Evolutionary conservation across 306 rosid genomes (phyloP), one percentile per base, ranked within the genome.

Genomic region (Herpetospermum pedunculosum): DNA sequence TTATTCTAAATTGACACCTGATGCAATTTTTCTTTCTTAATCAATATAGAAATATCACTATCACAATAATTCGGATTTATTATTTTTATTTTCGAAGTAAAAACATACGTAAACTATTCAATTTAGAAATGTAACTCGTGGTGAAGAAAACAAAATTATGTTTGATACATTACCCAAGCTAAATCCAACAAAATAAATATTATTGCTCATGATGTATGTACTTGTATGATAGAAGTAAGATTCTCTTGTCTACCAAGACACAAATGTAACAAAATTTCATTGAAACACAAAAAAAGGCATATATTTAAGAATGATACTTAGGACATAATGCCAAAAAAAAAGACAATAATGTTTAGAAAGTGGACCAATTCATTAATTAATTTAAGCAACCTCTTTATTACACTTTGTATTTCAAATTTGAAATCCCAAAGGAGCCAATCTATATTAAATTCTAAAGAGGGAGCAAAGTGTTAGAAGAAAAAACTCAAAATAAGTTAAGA

Each of bases 361-460:
- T 68, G 73, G 73, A 41, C 73, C 73, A 43, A 38, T 25, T 68
- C 54, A 38, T 65, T 68, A 68, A 68, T 68, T 68, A 68, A 68
- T 15, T 41, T 3, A 68, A 26, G 38, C 13, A 28, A 29, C 5
- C 13, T 41, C 3, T 23, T 68, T 25, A 18, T 64, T 43, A 25
- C 7, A 43, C 34, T 5, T 68, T 43, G 37, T 23, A 26, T 68
- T 68, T 68, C 53, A 68, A 68, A 68, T 68, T 68, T 68, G 54
- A 68, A 68, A 62, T 43, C 8, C 25, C 53, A 25, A 43, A 43
- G 34, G 37, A 26, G 23, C 37, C 35, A 67, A 43, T 0, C 54
- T 41, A 38, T 25, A 25, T 68, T 68, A 25, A 68, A 68, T 23
- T 44, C n/a, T 25, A 68, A 25, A 6, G 38, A 13, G 35, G 49